Percentiles rank a stretch among this genome's conserved stretches.
Evolutionary conservation across 2,329 filamentous ascomycete genomes (phyloP).

Genomic region (Curvularia hawaiiensis): DNA sequence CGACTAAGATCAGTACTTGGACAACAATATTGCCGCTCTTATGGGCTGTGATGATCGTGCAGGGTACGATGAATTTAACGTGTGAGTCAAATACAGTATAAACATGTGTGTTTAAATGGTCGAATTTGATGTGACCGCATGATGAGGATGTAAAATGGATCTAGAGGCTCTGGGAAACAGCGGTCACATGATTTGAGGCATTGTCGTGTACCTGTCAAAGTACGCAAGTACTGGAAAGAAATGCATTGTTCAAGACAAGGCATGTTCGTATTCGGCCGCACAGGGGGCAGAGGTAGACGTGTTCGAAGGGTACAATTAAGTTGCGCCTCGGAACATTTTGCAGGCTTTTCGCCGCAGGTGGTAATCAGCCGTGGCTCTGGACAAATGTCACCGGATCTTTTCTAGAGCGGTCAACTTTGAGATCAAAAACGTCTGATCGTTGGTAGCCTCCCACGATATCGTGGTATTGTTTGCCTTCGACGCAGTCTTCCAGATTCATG

Average conservation of each 20-base stretch:
- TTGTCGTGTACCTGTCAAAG: not conserved
- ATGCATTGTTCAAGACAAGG: not conserved
- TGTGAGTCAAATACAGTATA: not conserved
- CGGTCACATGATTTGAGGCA: not conserved
- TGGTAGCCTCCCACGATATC: constrained; percentile 63
- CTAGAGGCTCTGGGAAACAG: not conserved
- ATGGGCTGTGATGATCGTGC: not conserved
- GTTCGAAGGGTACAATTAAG: not conserved
- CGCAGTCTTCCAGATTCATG: constrained; percentile 54
- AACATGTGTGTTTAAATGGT: not conserved
- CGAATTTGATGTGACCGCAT: accelerated
- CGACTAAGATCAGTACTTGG: not conserved
- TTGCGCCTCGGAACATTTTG: not conserved
- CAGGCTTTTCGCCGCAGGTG: not conserved
- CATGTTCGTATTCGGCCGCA: not conserved
- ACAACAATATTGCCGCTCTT: not conserved
- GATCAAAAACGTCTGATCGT: constrained; percentile 59
- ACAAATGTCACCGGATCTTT: constrained; percentile 16
- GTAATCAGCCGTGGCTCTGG: not conserved
- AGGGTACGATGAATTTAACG: not conserved
- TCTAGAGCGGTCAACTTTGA: constrained; percentile 53
- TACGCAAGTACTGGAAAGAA: not conserved
- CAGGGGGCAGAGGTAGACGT: not conserved
- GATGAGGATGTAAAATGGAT: not conserved
- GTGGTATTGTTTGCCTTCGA: constrained; percentile 64